Percentiles rank a stretch among this genome's conserved stretches.
Conservation (phyloP, 192 early-diverging fungal species). For the Backusella tuberculispora region DNA sequence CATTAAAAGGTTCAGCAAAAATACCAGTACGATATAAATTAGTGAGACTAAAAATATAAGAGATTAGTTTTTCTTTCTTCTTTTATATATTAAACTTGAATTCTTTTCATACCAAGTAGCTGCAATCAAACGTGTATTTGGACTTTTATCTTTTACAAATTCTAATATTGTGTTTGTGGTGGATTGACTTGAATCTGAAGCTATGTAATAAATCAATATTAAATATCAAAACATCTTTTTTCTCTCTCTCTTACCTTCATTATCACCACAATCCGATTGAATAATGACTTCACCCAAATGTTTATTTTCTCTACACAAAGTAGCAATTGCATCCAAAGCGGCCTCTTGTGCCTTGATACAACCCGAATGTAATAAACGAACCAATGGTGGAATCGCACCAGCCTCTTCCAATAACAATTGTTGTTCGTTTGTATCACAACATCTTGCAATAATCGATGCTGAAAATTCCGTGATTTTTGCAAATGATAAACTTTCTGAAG, state of each 20-base stretch:
- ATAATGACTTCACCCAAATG: constrained; percentile 58
- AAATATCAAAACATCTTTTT: background rate
- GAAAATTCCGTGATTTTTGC: constrained; percentile 66
- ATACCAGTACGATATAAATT: constrained; percentile 67
- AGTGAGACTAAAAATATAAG: constrained; percentile 50
- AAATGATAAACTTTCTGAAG: constrained; percentile 24
- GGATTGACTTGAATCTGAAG: constrained; percentile 6
- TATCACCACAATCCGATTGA: constrained; percentile 46
- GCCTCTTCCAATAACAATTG: constrained; percentile 59
- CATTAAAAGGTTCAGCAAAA: constrained; percentile 53
- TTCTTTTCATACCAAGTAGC: constrained; percentile 59
- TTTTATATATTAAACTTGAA: no score
- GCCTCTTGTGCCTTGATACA: constrained; percentile 76
- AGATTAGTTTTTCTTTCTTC: background rate
- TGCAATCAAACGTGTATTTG: constrained; percentile 70
- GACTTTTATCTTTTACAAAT: constrained; percentile 66
- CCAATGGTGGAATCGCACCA: constrained; percentile 61
- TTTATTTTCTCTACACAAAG: constrained; percentile 63
- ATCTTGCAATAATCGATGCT: constrained; percentile 64
- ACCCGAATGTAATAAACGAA: constrained; percentile 56
- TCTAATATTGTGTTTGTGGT: constrained; percentile 56
- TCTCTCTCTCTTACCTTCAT: background rate
- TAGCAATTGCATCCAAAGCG: constrained; percentile 74
- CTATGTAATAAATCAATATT: background rate
- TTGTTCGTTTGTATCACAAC: constrained; percentile 61